phyloP scores from a whole-genome alignment of 1,284 basidiomycete species.

The Cryptococcus amylolentus region DNA sequence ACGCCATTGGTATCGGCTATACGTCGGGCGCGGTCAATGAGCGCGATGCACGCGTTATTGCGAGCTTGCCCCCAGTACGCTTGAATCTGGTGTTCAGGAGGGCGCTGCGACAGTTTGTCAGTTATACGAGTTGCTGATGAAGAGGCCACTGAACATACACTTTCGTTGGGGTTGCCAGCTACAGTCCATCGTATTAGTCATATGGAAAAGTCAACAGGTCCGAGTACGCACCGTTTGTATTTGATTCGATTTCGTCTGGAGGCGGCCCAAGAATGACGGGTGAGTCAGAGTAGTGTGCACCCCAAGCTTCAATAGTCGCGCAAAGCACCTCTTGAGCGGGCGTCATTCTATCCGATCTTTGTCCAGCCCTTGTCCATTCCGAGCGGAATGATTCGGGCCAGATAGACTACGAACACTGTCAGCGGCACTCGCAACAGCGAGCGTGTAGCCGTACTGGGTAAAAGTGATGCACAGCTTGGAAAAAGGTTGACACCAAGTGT shows the following conservation, averaged over 20 bases:
- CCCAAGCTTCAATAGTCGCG: slow-evolving; percentile 41
- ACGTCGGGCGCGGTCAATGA: slow-evolving; percentile 25
- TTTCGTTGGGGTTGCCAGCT: slow-evolving; percentile 26
- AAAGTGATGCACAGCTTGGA: slow-evolving; percentile 34
- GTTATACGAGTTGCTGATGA: not conserved
- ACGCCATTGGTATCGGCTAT: slow-evolving; percentile 33
- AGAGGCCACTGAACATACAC: slow-evolving; percentile 10
- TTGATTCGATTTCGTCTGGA: slow-evolving; percentile 10
- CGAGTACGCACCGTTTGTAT: slow-evolving; percentile 24
- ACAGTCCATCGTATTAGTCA: not conserved
- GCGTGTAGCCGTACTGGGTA: slow-evolving; percentile 27
- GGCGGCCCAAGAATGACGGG: slow-evolving; percentile 32
- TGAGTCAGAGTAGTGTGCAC: slow-evolving; percentile 39
- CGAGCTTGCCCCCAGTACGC: slow-evolving; percentile 34
- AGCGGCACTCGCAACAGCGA: not conserved
- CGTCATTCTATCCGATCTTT: slow-evolving; percentile 32
- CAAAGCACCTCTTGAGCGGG: slow-evolving; percentile 37
- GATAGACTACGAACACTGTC: slow-evolving; percentile 17
- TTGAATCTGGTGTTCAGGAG: slow-evolving; percentile 23
- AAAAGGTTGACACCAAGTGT: slow-evolving; percentile 34
- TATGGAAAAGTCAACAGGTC: not conserved
- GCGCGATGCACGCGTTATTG: slow-evolving; percentile 26
- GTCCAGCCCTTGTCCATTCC: slow-evolving; percentile 35
- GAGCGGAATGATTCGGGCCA: slow-evolving; percentile 37
- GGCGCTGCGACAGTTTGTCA: slow-evolving; percentile 13